Percentiles rank a stretch among this genome's conserved stretches.
phyloP scores from a whole-genome alignment of 306 rosid genomes.

The Begonia loranthoides region DNA sequence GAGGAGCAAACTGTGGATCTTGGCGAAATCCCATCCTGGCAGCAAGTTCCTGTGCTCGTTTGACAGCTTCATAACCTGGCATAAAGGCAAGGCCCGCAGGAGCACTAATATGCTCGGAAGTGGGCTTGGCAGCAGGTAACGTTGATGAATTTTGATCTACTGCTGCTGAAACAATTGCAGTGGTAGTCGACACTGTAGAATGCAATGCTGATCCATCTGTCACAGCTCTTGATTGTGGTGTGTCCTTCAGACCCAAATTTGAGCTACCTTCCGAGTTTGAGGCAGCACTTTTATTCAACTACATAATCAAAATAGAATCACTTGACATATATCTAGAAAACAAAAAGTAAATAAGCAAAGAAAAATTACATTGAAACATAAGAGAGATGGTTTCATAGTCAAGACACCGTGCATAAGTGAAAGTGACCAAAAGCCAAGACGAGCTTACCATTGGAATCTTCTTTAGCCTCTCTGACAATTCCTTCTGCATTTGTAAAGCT shows the following conservation, averaged over 20 bases:
- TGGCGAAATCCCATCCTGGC: conserved; percentile 93
- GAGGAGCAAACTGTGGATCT: conserved; percentile 91
- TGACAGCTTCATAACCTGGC: conserved; percentile 64
- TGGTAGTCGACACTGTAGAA: conserved; percentile 9
- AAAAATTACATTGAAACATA: background rate
- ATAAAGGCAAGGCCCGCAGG: conserved; percentile 28
- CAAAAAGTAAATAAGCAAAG: background rate
- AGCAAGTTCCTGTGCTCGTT: conserved; percentile 89
- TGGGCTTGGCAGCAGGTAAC: conserved; percentile 22
- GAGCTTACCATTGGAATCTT: conserved; percentile 52
- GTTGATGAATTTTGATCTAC: conserved; percentile 21
- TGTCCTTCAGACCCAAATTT: conserved; percentile 28
- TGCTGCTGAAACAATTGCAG: conserved; percentile 24
- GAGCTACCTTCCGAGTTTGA: conserved; percentile 30
- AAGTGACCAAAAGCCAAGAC: background rate
- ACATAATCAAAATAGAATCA: conserved; percentile 17
- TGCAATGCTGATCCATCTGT: conserved; percentile 15
- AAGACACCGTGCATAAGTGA: background rate
- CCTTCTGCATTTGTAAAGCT: conserved; percentile 74
- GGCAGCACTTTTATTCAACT: conserved; percentile 54
- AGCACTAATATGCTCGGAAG: conserved; percentile 13
- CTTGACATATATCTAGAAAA: conserved; percentile 6
- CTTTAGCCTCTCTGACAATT: conserved; percentile 63
- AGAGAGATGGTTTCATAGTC: background rate
- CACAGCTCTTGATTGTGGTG: conserved; percentile 19